These are phyloP conservation scores for Arabis alpina DNA, from an alignment of 345 rosid genomes.

Conservation along the genomic window DNA sequence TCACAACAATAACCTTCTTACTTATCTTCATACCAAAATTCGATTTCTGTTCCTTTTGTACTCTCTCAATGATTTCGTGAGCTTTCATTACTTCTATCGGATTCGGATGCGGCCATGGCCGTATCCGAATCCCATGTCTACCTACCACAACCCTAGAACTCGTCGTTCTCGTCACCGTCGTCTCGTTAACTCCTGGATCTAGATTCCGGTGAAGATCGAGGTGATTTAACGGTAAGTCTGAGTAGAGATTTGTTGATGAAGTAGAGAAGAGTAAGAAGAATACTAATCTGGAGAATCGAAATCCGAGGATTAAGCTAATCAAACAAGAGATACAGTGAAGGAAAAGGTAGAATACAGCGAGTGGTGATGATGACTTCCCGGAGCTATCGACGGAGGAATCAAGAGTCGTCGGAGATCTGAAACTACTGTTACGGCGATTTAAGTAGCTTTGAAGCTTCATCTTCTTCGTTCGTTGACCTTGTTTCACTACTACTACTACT, in stretches of 20 bases:
- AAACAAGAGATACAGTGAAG: constrained; percentile 86
- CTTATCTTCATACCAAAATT: constrained; percentile 75
- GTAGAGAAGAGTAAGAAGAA: constrained; percentile 91
- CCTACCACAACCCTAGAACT: constrained; percentile 89
- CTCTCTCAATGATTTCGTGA: constrained; percentile 84
- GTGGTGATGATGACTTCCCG: constrained; percentile 71
- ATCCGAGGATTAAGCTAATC: constrained; percentile 85
- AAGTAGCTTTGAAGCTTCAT: constrained; percentile 95
- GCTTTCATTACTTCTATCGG: constrained; percentile 93
- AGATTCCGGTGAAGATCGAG: constrained; percentile 10
- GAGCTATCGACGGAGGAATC: constrained; percentile 67
- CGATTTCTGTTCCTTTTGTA: constrained; percentile 83
- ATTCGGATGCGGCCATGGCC: constrained; percentile 99
- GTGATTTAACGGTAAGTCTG: no score
- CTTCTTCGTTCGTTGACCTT: constrained; percentile 34
- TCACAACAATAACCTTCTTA: constrained; percentile 68
- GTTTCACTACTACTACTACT: no score
- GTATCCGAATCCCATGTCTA: constrained; percentile 99
- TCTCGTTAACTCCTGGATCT: constrained; percentile 26
- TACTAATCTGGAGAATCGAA: constrained; percentile 88
- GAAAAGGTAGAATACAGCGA: constrained; percentile 73
- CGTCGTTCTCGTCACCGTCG: constrained; percentile 32
- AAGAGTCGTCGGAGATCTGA: constrained; percentile 57
- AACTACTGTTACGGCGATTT: constrained; percentile 69
- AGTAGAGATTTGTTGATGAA: constrained; percentile 55